Percentiles rank a stretch among this genome's conserved stretches.
These are phyloP conservation scores for Knoxdaviesia proteae DNA, from an alignment of 2,329 filamentous ascomycete species.

Conservation along the genomic window DNA sequence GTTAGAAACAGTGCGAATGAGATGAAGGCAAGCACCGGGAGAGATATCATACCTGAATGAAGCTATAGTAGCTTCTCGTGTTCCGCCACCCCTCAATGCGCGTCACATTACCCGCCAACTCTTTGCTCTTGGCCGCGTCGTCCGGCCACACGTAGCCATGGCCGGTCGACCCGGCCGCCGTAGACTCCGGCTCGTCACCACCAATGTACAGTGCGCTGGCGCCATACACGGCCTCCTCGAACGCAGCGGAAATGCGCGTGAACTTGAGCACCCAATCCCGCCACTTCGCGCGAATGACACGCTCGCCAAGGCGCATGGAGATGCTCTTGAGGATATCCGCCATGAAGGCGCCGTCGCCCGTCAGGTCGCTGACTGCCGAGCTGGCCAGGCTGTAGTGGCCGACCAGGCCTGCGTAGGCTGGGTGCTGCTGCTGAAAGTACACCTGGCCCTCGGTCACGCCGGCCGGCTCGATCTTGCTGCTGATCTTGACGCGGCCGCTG, in stretches of 20 bases:
- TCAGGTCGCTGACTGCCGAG: constrained; percentile 39
- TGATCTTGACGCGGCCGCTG: constrained; percentile 85
- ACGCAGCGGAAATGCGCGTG: constrained; percentile 75
- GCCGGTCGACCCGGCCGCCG: constrained; percentile 39
- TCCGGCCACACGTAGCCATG: constrained; percentile 94
- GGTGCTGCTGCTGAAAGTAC: constrained; percentile 72
- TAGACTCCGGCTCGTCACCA: constrained; percentile 44
- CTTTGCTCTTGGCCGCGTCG: constrained; percentile 57
- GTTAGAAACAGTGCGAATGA: neutral
- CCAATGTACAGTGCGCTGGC: constrained; percentile 77
- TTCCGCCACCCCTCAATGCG: constrained; percentile 94
- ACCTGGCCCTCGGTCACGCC: constrained; percentile 64
- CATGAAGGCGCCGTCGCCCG: constrained; percentile 80
- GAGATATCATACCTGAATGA: constrained; percentile 47
- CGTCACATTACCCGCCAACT: constrained; percentile 78
- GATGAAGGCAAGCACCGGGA: neutral
- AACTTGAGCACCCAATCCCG: constrained; percentile 89
- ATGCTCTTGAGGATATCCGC: constrained; percentile 68
- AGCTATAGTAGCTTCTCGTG: constrained; percentile 87
- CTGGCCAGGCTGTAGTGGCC: constrained; percentile 15
- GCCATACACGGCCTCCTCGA: constrained; percentile 90
- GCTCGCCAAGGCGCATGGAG: constrained; percentile 67
- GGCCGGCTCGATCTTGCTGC: constrained; percentile 63
- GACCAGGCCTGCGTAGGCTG: constrained; percentile 28
- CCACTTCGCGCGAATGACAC: constrained; percentile 80